Evolutionary conservation across 2,329 filamentous ascomycete species (phyloP), one percentile per base, ranked within the genome.

Genomic region (Nannizzia gypsea): DNA sequence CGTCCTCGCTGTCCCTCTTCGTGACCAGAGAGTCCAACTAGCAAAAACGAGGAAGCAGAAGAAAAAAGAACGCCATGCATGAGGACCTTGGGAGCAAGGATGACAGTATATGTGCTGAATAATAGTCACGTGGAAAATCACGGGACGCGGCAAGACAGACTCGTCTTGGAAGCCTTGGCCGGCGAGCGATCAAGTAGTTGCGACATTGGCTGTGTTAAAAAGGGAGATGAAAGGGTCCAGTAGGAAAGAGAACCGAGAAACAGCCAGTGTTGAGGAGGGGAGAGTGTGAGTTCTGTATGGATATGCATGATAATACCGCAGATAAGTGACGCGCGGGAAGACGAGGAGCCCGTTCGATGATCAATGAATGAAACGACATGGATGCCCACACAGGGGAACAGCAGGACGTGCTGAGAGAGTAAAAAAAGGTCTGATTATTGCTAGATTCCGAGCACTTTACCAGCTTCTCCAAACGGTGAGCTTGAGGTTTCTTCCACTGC

Each of bases 21-120:
- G 31, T 36, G 31, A 36, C 13, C 31, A 44, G n/a, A 15, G 63
- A 68, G 65, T 64, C 68, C 63, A 68, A 66, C 59, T 28, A 63
- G 38, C 26, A 54, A 57, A 36, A 36, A 36, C 31, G 31, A 56
- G 6, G 6, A 38, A 66, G 69, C 66, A 26, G 46, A n/a, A 26
- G 50, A 31, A 20, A 26, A 20, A 54, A 54, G 31, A 54, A 54
- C 17, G 50, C 24, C 44, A 20, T 54, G 26, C 50, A 34, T 54
- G 50, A 54, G 50, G 13, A 54, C 50, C 50, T 54, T 54, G 50
- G n/a, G 50, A 26, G 50, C 50, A 54, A 28, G 48, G 24, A 52
- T 54, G 50, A 28, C 50, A 31, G 13, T n/a, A 17, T 24, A 36
- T 24, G n/a, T 31, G 50, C 50, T 54, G 26, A 54, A 6, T 54